Conservation (phyloP, 2,329 filamentous ascomycete genomes). For the Xylaria polymorpha region DNA sequence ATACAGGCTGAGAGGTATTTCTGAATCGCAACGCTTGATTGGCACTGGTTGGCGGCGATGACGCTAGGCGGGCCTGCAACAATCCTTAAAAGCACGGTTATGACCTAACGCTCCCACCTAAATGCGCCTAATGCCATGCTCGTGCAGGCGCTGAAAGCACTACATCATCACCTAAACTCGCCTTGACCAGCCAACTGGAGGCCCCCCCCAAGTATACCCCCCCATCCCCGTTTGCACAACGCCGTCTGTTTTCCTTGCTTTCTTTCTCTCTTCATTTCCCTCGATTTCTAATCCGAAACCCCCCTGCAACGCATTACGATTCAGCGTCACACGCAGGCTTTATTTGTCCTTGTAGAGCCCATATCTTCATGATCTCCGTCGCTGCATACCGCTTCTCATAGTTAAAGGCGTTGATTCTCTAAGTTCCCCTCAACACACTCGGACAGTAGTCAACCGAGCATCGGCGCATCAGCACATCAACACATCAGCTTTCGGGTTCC, state of each 20-base stretch:
- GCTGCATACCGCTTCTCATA: slow-evolving; percentile 16
- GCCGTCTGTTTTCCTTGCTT: slow-evolving; percentile 37
- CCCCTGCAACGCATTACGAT: slow-evolving; percentile 22
- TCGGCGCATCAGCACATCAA: neutral
- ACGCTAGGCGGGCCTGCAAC: slow-evolving; percentile 17
- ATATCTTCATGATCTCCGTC: slow-evolving; percentile 6
- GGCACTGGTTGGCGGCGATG: slow-evolving; percentile 24
- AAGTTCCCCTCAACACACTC: slow-evolving; percentile 6
- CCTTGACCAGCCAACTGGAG: slow-evolving; percentile 16
- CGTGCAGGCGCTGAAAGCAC: slow-evolving; percentile 33
- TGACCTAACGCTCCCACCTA: slow-evolving; percentile 32
- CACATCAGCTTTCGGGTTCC: slow-evolving; percentile 1
- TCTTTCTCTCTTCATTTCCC: slow-evolving; percentile 29
- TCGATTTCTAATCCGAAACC: slow-evolving; percentile 28
- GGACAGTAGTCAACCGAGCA: neutral
- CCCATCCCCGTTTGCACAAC: slow-evolving; percentile 33
- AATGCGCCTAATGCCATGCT: slow-evolving; percentile 22
- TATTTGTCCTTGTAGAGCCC: slow-evolving; percentile 30
- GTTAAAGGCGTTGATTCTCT: neutral
- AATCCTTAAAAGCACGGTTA: slow-evolving; percentile 32
- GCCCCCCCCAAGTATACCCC: slow-evolving; percentile 28
- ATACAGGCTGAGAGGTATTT: slow-evolving; percentile 6
- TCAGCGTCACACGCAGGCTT: slow-evolving; percentile 23
- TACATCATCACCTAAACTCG: slow-evolving; percentile 36
- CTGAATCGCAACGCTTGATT: slow-evolving; percentile 17